Base-by-base conservation (phyloP, 129 eudicot species). In the Saussurea involucrata region DNA sequence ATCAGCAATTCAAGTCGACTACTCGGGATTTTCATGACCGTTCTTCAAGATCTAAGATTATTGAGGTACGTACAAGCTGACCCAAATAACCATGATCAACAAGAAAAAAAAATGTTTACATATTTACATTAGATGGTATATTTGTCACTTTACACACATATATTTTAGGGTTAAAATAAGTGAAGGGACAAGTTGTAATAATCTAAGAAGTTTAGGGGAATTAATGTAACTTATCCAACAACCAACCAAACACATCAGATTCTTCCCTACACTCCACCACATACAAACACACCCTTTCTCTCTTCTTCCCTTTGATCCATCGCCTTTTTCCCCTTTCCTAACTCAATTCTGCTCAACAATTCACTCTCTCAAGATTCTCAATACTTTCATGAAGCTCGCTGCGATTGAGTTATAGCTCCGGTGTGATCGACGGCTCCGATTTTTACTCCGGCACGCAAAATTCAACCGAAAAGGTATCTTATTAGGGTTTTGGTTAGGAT, bases 161-260 rank as follows among this genome's bases (percentile, higher is more conserved):
- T 40, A 40, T 10, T 10, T 40, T 0, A 40, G 21, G 22, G 22
- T 53, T 53, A 53, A n/a, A 53, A 53, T 17, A 53, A 53, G 8
- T 7, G 22, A 53, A 53, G 8, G 61, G 61, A 49, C 21, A 13
- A 74, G 71, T 67, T 67, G 71, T 81, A 67, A 20, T 34, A 80
- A 53, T 57, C 2, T n/a, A 80, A 57, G 28, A 74, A 68, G 80
- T 74, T 27, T 3, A 74, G 76, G 84, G 84, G 64, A 32, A 37
- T 53, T 42, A 65, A 66, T 83, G 78, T 53, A 72, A 70, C 79
- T 37, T 77, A 32, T 73, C 64, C 61, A 78, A 78, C 79, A 40
- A 77, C 92, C 92, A 86, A 31, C 78, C 88, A 90, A 90, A 61
- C 90, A 86, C 76, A 90, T 76, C 80, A 61, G 42, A 81, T 68